Evolutionary conservation across 805 yeast genomes (phyloP), one percentile per base, ranked within the genome.

Genomic region (Candida loeiensis): DNA sequence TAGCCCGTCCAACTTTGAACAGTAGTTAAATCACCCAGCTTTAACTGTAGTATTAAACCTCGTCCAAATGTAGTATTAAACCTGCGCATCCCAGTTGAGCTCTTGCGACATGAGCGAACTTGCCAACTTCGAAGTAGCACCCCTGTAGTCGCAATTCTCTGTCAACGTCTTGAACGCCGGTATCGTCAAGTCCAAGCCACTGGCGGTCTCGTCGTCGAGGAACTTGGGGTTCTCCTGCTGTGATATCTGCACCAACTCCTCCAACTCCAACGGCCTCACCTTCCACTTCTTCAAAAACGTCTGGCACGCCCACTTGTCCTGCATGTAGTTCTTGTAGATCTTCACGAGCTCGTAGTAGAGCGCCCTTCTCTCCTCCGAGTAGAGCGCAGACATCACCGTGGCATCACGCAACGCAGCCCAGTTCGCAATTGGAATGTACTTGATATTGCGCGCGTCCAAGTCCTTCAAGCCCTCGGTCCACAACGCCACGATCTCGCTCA

Each of bases 351-450:
- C 66, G 58, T 77, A 70, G 56, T 79, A 81, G 19, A 80, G 59
- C 26, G 69, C 64, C 45, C 71, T 69, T 59, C 87, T 70, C 28
- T 69, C 73, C 14, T 67, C 59, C 27, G 55, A 47, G 35, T 58
- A 63, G 17, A 55, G 57, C 2, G 38, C 35, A 3, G 81, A 71
- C 43, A 65, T 63, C 31, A 78, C 67, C 4, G 93, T 85, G 15
- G 91, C 86, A 58, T 82, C 89, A 64, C 90, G 77, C 43, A 85
- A 60, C 2, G 91, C 84, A 28, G 86, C 82, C 91, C 91, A 85
- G 62, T 84, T 91, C 8, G 93, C 91, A 56, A 79, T 80, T 5
- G 91, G 89, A 49, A 85, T 80, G 55, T 80, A 82, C 28, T 60
- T 63, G 61, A 75, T 77, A 8, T 69, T 71, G 34, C 60, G 61